Base-by-base conservation (phyloP, 208 protist genomes). In the Wallacemonas sp. region DNA sequence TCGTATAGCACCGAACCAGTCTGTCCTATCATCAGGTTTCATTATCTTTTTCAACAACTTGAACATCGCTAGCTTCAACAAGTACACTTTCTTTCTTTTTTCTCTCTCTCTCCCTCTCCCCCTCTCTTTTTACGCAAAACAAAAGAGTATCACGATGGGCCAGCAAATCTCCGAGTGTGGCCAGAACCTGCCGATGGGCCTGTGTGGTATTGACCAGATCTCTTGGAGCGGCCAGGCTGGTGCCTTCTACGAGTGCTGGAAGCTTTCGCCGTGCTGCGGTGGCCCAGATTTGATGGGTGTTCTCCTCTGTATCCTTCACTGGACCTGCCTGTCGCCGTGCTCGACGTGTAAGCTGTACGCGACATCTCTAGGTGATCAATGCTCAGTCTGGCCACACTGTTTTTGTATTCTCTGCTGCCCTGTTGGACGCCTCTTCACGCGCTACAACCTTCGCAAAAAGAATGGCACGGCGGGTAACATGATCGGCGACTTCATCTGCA, bases 381-480 rank as follows among this genome's bases (percentile, higher is more conserved):
- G 80, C 53, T 67, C 77, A 0, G 33, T 89, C 12, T 90, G 77
- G 75, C 88, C 88, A 8, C 84, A 94, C 54, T 91, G 82, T 38
- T 69, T 87, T 69, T 90, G 75, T 54, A 73, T 82, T 34, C 70
- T 82, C 39, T 89, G 75, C 75, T 91, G 75, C 60, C 80, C 80
- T 0, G 51, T 80, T 9, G 77, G 67, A n/a, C 77, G 80, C 4
- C 68, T 81, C 67, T 88, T 91, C 75, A 91, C 82, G 30, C 88
- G 88, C 44, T 91, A 94, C 74, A 94, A 94, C 73, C 79, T 90
- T 53, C 88, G 84, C 38, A 88, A 91, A 58, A 84, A 77, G 72
- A 82, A 65, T 36, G 88, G 88, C 26, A 79, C 74, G 30, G 46
- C 45, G 0, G 88, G 88, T 45, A 91, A 88, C 75, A 88, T 94